Conservation (phyloP, 2,329 filamentous ascomycete genomes). For the Capronia americana region DNA sequence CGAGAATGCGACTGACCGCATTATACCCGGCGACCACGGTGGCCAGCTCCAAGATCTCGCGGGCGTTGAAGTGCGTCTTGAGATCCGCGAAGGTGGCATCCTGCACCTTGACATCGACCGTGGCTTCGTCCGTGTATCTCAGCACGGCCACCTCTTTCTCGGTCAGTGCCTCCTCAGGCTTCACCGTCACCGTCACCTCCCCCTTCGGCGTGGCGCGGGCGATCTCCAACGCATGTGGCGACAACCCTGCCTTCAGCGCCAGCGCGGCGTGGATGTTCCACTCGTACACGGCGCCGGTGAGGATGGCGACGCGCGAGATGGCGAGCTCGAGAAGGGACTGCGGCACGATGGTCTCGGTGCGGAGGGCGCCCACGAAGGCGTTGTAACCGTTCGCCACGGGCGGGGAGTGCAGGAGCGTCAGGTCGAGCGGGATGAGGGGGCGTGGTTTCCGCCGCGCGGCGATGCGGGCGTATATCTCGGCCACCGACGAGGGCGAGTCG, state of each 20-base stretch:
- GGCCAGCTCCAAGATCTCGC: conserved; percentile 81
- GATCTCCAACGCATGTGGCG: neutral
- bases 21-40: conserved; percentile 62
- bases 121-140: conserved; percentile 83
- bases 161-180: conserved; percentile 54
- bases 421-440: conserved; percentile 75
- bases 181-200: conserved; percentile 31
- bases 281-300: conserved; percentile 83
- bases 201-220: conserved; percentile 45
- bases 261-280: conserved; percentile 81
- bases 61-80: conserved; percentile 57
- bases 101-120: conserved; percentile 69
- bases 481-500: conserved; percentile 40
- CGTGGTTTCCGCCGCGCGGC: conserved; percentile 66
- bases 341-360: conserved; percentile 57
- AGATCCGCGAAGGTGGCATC: conserved; percentile 71
- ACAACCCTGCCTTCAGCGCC: conserved; percentile 44
- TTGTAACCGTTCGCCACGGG: conserved; percentile 75
- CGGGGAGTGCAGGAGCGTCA: conserved; percentile 75
- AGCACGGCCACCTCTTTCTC: conserved; percentile 72
- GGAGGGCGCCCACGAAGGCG: conserved; percentile 62
- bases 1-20: conserved; percentile 66
- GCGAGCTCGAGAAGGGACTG: conserved; percentile 71
- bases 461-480: conserved; percentile 67
- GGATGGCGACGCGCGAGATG: conserved; percentile 78